These are phyloP conservation scores for Patellaria atrata DNA, from an alignment of 495 filamentous ascomycete genomes.

Conservation along the genomic window DNA sequence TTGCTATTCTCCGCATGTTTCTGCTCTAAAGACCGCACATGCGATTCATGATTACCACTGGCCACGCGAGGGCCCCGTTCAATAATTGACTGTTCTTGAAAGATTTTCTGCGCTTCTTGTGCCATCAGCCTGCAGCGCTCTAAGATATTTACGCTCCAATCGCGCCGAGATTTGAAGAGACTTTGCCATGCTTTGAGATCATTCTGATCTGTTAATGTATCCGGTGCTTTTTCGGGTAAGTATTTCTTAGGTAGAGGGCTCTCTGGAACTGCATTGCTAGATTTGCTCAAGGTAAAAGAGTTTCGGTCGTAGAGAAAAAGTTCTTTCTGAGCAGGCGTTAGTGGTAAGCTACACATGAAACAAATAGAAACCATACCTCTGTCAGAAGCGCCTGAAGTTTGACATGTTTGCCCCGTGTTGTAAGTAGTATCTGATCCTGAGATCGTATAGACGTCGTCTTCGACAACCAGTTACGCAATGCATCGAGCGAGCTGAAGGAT, in stretches of 20 bases:
- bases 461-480: conserved; percentile 52
- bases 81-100: conserved; percentile 56
- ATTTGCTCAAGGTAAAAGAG: conserved; percentile 35
- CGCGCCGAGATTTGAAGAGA: conserved; percentile 55
- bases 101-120: conserved; percentile 35
- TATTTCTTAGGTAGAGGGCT: conserved; percentile 45
- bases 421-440: conserved; percentile 67
- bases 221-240: conserved; percentile 46
- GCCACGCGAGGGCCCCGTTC: conserved; percentile 60
- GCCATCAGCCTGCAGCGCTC: conserved; percentile 48
- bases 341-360: conserved; percentile 3
- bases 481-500: conserved; percentile 49
- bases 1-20: conserved; percentile 57
- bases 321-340: conserved; percentile 43
- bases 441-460: conserved; percentile 49
- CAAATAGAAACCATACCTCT: conserved; percentile 44
- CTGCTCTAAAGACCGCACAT: conserved; percentile 56
- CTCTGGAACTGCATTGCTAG: conserved; percentile 26
- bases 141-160: conserved; percentile 59
- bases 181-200: conserved; percentile 70
- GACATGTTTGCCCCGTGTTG: conserved; percentile 63
- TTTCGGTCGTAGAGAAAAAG: conserved; percentile 77
- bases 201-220: conserved; percentile 55
- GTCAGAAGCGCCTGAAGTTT: conserved; percentile 57
- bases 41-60: conserved; percentile 64